phyloP scores from a whole-genome alignment of 768 basidiomycete genomes.

The Boletus insuetus region DNA sequence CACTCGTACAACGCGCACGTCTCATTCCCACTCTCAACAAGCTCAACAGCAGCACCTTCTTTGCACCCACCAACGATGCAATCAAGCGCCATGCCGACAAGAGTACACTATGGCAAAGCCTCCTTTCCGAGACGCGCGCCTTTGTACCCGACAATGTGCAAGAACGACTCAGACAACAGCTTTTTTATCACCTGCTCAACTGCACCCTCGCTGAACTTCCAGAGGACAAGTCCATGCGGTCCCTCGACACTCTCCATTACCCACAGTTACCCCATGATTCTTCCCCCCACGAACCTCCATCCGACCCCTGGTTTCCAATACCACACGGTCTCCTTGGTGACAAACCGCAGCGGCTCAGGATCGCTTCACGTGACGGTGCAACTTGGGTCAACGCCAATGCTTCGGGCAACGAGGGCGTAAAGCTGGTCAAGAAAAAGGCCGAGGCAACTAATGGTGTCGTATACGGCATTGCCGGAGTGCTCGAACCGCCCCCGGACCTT shows the following conservation, averaged over 20 bases:
- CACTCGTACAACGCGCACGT: slow-evolving; percentile 76
- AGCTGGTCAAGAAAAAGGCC: slow-evolving; percentile 54
- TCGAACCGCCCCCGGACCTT: slow-evolving; percentile 72
- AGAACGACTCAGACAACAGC: slow-evolving; percentile 80
- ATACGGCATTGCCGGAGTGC: slow-evolving; percentile 69
- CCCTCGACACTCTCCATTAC: slow-evolving; percentile 65
- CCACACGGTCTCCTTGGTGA: slow-evolving; percentile 80
- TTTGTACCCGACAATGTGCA: slow-evolving; percentile 74
- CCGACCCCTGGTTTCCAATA: slow-evolving; percentile 82
- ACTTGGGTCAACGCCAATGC: slow-evolving; percentile 70
- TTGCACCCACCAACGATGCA: slow-evolving; percentile 95
- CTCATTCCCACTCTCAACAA: slow-evolving; percentile 91
- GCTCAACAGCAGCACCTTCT: slow-evolving; percentile 80
- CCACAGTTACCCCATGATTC: slow-evolving; percentile 59
- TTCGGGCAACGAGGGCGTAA: slow-evolving; percentile 71
- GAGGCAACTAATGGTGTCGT: slow-evolving; percentile 76
- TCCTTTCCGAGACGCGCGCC: slow-evolving; percentile 27
- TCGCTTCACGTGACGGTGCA: slow-evolving; percentile 48
- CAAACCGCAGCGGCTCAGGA: slow-evolving; percentile 76
- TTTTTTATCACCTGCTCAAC: slow-evolving; percentile 94
- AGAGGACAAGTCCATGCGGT: slow-evolving; percentile 35
- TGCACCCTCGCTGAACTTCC: slow-evolving; percentile 55
- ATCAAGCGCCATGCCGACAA: slow-evolving; percentile 48
- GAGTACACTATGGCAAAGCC: slow-evolving; percentile 32
- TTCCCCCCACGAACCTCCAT: slow-evolving; percentile 65